Base-by-base conservation (phyloP, 1,139 yeast genomes). In the Candida sp. region DNA sequence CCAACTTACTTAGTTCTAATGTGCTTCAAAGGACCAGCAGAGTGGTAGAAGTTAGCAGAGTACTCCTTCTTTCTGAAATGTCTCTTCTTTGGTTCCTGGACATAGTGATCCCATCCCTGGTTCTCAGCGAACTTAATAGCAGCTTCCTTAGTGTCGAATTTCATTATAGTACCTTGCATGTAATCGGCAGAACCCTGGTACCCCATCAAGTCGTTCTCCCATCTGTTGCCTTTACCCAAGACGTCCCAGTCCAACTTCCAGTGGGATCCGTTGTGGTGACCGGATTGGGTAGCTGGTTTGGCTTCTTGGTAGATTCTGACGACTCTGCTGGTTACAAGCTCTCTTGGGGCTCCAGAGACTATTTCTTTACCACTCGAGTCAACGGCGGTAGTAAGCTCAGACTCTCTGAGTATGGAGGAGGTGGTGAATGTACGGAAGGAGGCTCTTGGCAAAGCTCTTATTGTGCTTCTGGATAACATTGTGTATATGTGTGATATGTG, bases 181-280 rank as follows among this genome's bases (percentile, higher is more conserved):
- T 84, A 86, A 69, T 90, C 97, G 32, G 90, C 84, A 43, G 90
- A 77, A 35, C 90, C 83, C 62, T 90, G 93, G 77, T 89, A 90
- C 17, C 97, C 97, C 72, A 90, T 90, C 64, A 90, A 76, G 64
- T 90, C 96, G 69, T 90, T 90, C 67, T 90, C 96, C 96, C 96
- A 90, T 66, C 96, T 78, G 74, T 90, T 85, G 39, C 89, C 91
- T 62, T 87, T 84, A 44, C 86, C 86, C 52, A 87, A 74, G 41
- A 88, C 82, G 63, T 90, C 96, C 94, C 96, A 90, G 70, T 90
- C 96, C 56, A 90, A 66, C 64, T 83, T 84, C 97, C 97, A 90
- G 60, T 72, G 73, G 56, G 70, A 68, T 12, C 82, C 80, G 62
- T 83, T 80, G 62, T 76, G 74, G 54, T 73, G 69, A 12, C 93